Conservation (phyloP, 768 basidiomycete genomes). For the Pleurotus eryngii region DNA sequence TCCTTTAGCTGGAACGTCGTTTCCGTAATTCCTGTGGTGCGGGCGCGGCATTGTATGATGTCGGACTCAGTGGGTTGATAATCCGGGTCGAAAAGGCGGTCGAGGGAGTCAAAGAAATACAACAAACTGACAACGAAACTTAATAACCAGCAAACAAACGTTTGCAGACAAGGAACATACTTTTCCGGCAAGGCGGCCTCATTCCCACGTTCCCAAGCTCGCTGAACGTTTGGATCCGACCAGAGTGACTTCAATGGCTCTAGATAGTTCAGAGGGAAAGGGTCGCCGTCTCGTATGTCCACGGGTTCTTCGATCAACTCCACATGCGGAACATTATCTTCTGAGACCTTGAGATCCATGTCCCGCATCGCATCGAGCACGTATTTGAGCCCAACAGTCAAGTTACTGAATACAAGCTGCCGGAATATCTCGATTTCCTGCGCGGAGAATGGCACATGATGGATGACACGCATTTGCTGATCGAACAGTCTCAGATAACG, state of each 20-base stretch:
- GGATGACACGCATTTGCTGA: constrained; percentile 97
- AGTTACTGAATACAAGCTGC: constrained; percentile 90
- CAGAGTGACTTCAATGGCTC: constrained; percentile 71
- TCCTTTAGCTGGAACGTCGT: constrained; percentile 78
- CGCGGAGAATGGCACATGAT: constrained; percentile 76
- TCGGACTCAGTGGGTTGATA: constrained; percentile 84
- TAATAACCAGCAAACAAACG: neutral
- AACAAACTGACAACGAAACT: constrained; percentile 40
- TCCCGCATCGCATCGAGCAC: constrained; percentile 89
- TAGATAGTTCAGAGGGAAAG: constrained; percentile 68
- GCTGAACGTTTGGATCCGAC: constrained; percentile 71
- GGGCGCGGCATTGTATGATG: constrained; percentile 80
- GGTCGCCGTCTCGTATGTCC: constrained; percentile 76
- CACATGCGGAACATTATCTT: constrained; percentile 55
- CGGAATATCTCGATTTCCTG: constrained; percentile 87
- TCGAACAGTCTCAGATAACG: neutral
- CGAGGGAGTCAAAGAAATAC: constrained; percentile 79
- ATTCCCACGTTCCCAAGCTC: constrained; percentile 79
- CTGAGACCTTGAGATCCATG: constrained; percentile 72
- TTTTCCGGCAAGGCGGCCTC: constrained; percentile 92
- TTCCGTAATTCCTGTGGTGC: constrained; percentile 90
- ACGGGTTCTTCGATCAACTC: constrained; percentile 62
- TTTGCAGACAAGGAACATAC: constrained; percentile 34
- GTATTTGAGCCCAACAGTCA: constrained; percentile 80
- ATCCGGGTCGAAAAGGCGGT: constrained; percentile 70